Conservation (phyloP, 1,284 basidiomycete genomes). For the Kwoniella shivajii region DNA sequence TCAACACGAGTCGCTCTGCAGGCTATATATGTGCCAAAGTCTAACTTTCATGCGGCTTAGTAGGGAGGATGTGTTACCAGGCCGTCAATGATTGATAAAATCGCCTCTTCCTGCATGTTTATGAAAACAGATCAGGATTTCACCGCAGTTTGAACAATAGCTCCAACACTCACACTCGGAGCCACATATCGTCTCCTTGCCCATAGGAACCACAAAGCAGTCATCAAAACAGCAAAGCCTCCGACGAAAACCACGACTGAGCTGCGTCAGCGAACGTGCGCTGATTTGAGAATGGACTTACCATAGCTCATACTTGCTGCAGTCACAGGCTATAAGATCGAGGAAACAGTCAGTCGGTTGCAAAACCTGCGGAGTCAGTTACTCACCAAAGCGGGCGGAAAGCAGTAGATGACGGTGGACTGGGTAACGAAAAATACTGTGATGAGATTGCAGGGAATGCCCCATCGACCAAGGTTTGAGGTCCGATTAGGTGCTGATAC, state of each 20-base stretch:
- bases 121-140: neutral
- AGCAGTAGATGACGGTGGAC: conserved; percentile 27
- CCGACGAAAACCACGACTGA: conserved; percentile 5
- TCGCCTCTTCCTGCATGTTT: neutral
- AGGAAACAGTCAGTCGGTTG: neutral
- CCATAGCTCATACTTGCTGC: conserved; percentile 25
- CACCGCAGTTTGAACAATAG: neutral
- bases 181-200: neutral
- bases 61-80: too few relatives aligned
- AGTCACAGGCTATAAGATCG: conserved; percentile 15
- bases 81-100: neutral
- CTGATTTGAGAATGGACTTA: conserved; percentile 1
- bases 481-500: conserved; percentile 14
- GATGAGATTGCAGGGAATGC: conserved; percentile 24
- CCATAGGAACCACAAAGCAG: conserved; percentile 1
- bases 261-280: neutral
- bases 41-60: too few relatives aligned
- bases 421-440: conserved; percentile 29
- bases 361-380: neutral
- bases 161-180: neutral
- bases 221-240: neutral
- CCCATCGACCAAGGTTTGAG: conserved; percentile 28
- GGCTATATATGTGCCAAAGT: too few relatives aligned
- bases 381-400: conserved; percentile 27
- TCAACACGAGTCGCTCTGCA: too few relatives aligned